A percentile compares a stretch with the other conserved stretches of the same genome.
phyloP scores from a whole-genome alignment of 2,329 filamentous ascomycete genomes.

The Aureobasidium sp. region DNA sequence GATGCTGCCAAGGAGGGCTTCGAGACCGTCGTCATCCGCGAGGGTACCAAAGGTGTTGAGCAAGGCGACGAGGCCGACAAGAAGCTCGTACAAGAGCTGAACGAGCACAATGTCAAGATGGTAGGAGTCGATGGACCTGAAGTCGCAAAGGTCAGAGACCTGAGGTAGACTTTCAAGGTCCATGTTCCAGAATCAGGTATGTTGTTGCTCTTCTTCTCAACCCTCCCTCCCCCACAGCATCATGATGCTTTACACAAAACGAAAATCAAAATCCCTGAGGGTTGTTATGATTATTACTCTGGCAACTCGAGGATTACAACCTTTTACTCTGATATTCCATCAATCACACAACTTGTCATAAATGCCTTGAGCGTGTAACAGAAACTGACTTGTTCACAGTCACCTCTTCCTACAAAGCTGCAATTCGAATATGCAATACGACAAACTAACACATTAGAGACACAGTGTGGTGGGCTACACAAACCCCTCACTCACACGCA shows the following conservation, averaged over 20 bases:
- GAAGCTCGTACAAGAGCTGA: constrained; percentile 44
- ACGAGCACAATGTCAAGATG: constrained; percentile 51
- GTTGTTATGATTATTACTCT: background rate
- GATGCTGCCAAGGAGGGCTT: constrained; percentile 73
- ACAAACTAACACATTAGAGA: too few relatives aligned
- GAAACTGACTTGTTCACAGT: background rate
- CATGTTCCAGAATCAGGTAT: background rate
- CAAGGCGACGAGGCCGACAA: constrained; percentile 46
- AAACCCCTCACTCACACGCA: too few relatives aligned
- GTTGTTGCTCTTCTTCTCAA: background rate
- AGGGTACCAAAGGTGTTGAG: constrained; percentile 68
- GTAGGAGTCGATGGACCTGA: constrained; percentile 50
- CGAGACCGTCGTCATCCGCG: constrained; percentile 63
- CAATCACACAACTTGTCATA: background rate
- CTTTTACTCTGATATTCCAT: background rate
- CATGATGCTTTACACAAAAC: constrained; percentile 11
- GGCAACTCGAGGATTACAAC: constrained; percentile 1
- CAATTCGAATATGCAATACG: background rate
- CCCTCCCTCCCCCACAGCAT: background rate
- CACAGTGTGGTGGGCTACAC: too few relatives aligned
- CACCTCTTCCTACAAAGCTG: background rate
- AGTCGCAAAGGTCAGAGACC: constrained; percentile 28
- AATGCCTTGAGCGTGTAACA: background rate
- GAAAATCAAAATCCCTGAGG: constrained; percentile 12
- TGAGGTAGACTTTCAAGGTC: background rate